Evolutionary conservation across 768 basidiomycete species (phyloP).

Genomic region (Kwoniella mangroviensis): DNA sequence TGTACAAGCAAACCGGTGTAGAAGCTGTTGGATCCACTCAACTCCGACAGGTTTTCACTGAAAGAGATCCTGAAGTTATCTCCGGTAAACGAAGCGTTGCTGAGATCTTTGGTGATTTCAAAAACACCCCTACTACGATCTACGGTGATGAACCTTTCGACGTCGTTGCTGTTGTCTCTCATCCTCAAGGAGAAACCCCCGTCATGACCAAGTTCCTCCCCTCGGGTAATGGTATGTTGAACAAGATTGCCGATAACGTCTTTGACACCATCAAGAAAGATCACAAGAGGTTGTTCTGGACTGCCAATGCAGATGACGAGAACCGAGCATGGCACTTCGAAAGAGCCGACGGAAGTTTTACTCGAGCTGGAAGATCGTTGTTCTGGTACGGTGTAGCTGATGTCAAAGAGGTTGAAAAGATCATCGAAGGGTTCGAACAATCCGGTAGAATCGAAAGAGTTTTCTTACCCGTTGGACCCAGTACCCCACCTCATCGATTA

Average conservation of each 20-base stretch:
- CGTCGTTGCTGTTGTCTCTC: constrained; percentile 89
- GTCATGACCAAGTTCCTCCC: constrained; percentile 91
- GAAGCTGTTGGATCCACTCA: constrained; percentile 88
- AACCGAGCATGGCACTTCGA: constrained; percentile 99
- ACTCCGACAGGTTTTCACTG: constrained; percentile 90
- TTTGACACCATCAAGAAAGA: constrained; percentile 96
- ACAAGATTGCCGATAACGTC: constrained; percentile 95
- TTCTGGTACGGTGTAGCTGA: constrained; percentile 98
- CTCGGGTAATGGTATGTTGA: constrained; percentile 84
- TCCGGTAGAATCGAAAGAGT: constrained; percentile 83
- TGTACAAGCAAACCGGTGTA: constrained; percentile 83
- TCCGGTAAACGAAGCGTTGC: constrained; percentile 82
- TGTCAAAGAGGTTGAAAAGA: constrained; percentile 84
- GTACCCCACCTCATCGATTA: constrained; percentile 52
- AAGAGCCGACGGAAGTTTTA: constrained; percentile 96
- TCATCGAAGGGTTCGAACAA: constrained; percentile 67
- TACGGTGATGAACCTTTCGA: constrained; percentile 99
- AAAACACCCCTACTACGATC: constrained; percentile 83
- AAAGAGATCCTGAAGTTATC: constrained; percentile 90
- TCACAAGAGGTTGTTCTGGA: constrained; percentile 94
- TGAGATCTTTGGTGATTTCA: constrained; percentile 79
- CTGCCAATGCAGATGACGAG: constrained; percentile 93
- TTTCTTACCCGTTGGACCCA: constrained; percentile 76
- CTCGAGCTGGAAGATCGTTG: constrained; percentile 85
- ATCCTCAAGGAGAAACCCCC: constrained; percentile 81